Percentiles rank a stretch among this genome's conserved stretches.
These are phyloP conservation scores for Teunomyces tritomae DNA, from an alignment of 805 yeast genomes.

Conservation along the genomic window DNA sequence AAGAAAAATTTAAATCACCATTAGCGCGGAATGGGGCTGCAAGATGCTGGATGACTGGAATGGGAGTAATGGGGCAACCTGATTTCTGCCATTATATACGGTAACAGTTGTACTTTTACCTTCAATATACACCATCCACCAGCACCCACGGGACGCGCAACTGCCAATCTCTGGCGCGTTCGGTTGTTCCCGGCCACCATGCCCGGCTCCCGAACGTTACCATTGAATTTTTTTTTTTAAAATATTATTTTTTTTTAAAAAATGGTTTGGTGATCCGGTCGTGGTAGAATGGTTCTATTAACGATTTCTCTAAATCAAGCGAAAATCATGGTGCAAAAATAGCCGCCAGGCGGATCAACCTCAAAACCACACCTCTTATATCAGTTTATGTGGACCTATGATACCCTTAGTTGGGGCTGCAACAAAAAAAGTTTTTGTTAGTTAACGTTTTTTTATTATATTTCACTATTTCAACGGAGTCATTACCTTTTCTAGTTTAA, in stretches of 20 bases:
- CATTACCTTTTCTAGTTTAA: background rate
- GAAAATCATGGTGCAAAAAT: background rate
- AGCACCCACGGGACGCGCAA: background rate
- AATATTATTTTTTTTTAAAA: background rate
- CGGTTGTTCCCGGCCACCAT: background rate
- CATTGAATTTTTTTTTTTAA: background rate
- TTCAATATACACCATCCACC: background rate
- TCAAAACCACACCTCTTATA: background rate
- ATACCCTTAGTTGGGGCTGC: no score
- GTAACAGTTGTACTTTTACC: background rate
- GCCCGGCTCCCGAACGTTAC: background rate
- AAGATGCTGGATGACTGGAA: background rate
- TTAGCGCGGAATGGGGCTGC: background rate
- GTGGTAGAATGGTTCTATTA: background rate
- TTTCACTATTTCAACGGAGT: background rate
- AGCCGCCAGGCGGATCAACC: background rate
- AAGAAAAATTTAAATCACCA: constrained; percentile 1
- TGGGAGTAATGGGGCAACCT: background rate
- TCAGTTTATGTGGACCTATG: background rate
- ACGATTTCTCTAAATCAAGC: background rate
- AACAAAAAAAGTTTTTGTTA: no score
- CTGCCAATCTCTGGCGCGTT: background rate
- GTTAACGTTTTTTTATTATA: background rate
- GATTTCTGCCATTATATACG: background rate
- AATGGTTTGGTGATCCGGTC: background rate